Evolutionary conservation across 179 eudicot genomes (phyloP), one percentile per base, ranked within the genome.

Genomic region (Vitellaria paradoxa): DNA sequence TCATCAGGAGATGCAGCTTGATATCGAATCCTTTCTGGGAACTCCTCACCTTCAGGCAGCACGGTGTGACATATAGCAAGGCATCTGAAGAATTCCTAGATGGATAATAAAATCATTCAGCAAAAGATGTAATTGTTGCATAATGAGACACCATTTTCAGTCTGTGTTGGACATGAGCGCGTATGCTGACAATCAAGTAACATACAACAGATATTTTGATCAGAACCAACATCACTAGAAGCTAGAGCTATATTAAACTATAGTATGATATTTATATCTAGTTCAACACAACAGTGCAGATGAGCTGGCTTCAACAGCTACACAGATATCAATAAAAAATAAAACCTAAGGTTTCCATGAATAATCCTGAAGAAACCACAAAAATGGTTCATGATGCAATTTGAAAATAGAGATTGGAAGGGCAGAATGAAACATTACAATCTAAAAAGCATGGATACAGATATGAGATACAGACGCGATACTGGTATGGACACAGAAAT

Each of bases 1-100:
- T 96, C 99, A 84, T 96, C 99, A 52, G 99, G 99, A 46, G 99
- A 96, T 79, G 98, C 94, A 75, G 99, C 99, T 89, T 96, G 99
- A 81, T 96, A 94, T 47, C 80, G 81, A 80, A 94, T 89, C 84
- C 88, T 94, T 79, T 96, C 97, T 37, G 93, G 97, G 81, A 96
- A 82, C 79, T 90, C 97, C 46, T 96, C 97, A 81, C 98, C 96
- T 87, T 96, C 98, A 68, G 98, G 99, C 78, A 96, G 94, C 80
- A 96, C 98, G 55, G 98, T 96, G 71, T 96, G 99, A 84, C 98
- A 94, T 64, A 96, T 89, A 23, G 98, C 98, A 77, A 96, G 98
- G 87, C 98, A 96, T 85, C 97, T 94, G 85, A 96, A 96, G 87
- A 96, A 94, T 85, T 96, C 99, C 99, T 96, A 83, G 42, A 83